Evolutionary conservation across 2,329 filamentous ascomycete genomes (phyloP).

Genomic region (Rhexocercosporidium sp.): DNA sequence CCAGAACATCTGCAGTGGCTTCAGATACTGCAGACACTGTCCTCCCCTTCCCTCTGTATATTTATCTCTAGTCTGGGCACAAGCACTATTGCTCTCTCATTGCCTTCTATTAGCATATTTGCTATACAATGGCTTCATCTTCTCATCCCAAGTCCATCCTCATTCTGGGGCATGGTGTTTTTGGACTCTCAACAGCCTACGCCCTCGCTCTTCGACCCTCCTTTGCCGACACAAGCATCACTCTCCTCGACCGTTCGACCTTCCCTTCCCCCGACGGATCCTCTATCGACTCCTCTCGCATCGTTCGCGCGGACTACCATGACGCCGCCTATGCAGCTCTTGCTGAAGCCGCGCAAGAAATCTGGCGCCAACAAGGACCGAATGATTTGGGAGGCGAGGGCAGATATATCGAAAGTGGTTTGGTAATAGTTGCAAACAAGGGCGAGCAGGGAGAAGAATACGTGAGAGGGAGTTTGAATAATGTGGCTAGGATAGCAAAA

Average conservation of each 20-base stretch:
- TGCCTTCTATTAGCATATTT: not conserved
- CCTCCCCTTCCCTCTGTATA: not conserved
- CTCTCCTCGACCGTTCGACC: constrained; percentile 61
- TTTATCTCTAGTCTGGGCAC: not conserved
- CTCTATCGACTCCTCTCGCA: constrained; percentile 67
- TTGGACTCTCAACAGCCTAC: constrained; percentile 69
- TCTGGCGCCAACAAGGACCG: constrained; percentile 65
- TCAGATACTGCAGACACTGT: not conserved
- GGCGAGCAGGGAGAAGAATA: constrained; percentile 52
- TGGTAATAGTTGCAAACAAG: constrained; percentile 66
- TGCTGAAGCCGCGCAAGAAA: constrained; percentile 69
- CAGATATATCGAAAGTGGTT: constrained; percentile 72
- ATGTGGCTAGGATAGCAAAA: constrained; percentile 52
- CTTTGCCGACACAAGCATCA: constrained; percentile 58
- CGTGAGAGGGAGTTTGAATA: constrained; percentile 63
- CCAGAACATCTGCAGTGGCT: no score
- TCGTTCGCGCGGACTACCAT: constrained; percentile 78
- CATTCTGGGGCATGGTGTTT: constrained; percentile 67
- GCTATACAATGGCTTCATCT: constrained; percentile 17
- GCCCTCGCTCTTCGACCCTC: constrained; percentile 67
- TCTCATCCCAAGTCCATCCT: constrained; percentile 57
- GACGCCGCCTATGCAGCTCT: constrained; percentile 78
- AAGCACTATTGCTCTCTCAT: not conserved
- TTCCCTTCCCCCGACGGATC: constrained; percentile 65
- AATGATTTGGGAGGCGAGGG: constrained; percentile 62